Conservation (phyloP, 192 early-diverging fungal genomes). For the Blastocladiella britannica region DNA sequence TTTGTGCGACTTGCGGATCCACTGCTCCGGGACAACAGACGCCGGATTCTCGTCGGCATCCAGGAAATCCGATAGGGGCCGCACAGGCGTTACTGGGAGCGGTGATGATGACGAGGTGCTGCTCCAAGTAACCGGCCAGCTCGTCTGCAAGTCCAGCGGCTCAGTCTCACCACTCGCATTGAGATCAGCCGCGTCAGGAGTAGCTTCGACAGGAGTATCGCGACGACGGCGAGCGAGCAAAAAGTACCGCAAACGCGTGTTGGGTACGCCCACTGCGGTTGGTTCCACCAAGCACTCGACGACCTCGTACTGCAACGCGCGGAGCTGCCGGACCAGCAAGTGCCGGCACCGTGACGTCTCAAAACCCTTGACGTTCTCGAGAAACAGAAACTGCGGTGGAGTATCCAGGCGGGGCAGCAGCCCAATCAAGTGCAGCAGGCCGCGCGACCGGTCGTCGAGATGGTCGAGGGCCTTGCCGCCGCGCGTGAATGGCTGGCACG, state of each 20-base stretch:
- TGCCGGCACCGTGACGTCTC: slow-evolving; percentile 38
- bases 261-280: slow-evolving; percentile 50
- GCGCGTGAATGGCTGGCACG: slow-evolving; percentile 38
- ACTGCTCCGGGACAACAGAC: background rate
- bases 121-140: too few species aligned
- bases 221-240: slow-evolving; percentile 28
- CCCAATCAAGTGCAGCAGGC: slow-evolving; percentile 49
- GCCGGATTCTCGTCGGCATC: background rate
- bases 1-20: background rate
- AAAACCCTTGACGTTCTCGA: slow-evolving; percentile 70
- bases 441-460: slow-evolving; percentile 45
- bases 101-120: too few species aligned
- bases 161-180: too few species aligned
- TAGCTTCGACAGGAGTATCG: too few species aligned
- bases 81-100: too few species aligned
- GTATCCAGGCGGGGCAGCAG: slow-evolving; percentile 30
- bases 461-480: slow-evolving; percentile 43
- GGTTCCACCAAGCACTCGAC: slow-evolving; percentile 59
- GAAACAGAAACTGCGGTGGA: slow-evolving; percentile 36
- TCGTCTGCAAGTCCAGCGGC: too few species aligned
- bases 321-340: slow-evolving; percentile 27
- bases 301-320: slow-evolving; percentile 31
- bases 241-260: slow-evolving; percentile 59
- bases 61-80: too few species aligned
- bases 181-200: too few species aligned